Conservation (phyloP, 2,329 filamentous ascomycete species). For the Aspergillus ruber region DNA sequence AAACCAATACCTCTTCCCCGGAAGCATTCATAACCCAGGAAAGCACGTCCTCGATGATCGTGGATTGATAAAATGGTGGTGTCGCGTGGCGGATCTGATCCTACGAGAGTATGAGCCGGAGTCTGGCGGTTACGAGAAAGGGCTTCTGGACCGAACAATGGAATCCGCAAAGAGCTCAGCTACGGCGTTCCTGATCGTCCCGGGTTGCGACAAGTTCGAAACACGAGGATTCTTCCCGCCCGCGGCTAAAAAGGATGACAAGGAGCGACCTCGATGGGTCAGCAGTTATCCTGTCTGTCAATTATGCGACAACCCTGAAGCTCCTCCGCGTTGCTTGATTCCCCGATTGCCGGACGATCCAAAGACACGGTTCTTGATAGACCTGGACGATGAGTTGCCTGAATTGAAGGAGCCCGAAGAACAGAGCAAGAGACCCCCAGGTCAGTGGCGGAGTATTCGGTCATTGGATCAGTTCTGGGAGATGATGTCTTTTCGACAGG, state of each 20-base stretch:
- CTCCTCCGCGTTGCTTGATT: constrained; percentile 76
- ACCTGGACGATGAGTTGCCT: constrained; percentile 76
- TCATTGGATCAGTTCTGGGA: constrained; percentile 95
- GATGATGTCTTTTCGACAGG: constrained; percentile 92
- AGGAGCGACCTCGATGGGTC: constrained; percentile 38
- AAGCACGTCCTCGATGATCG: constrained; percentile 93
- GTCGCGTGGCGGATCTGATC: constrained; percentile 73
- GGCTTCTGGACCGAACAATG: constrained; percentile 18
- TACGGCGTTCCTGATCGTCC: constrained; percentile 80
- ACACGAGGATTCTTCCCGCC: constrained; percentile 70
- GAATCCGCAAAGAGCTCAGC: constrained; percentile 36
- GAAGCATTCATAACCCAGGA: constrained; percentile 72
- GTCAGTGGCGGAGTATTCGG: constrained; percentile 76
- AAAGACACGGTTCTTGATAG: constrained; percentile 80
- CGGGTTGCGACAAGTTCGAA: constrained; percentile 76
- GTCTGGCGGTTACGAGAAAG: constrained; percentile 29
- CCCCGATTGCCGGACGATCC: constrained; percentile 93
- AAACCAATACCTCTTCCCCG: constrained; percentile 89
- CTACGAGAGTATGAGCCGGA: constrained; percentile 45
- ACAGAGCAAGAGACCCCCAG: constrained; percentile 43
- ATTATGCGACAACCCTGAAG: constrained; percentile 60
- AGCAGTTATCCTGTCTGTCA: constrained; percentile 67
- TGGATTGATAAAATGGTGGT: constrained; percentile 94
- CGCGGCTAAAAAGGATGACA: constrained; percentile 34
- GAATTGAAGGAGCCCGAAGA: constrained; percentile 20